Percentiles rank a stretch among this genome's conserved stretches.
Conservation (phyloP, 169 alveolate genomes). For the Cryptosporidium meleagridis region DNA sequence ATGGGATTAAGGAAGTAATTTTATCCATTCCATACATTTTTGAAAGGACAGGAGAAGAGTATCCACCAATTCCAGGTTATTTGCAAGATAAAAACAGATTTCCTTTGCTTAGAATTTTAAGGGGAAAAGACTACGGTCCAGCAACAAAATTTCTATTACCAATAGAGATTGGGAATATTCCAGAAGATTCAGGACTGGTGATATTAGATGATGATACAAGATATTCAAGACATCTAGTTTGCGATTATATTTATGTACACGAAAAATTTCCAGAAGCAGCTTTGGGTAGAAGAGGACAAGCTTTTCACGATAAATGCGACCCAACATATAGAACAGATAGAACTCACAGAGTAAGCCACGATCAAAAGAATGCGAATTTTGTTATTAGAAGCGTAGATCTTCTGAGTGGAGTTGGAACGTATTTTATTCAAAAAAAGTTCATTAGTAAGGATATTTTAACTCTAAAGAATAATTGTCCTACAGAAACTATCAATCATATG, state of each 20-base stretch:
- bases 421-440: slow-evolving; percentile 59
- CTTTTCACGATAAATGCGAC: slow-evolving; percentile 70
- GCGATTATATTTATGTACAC: slow-evolving; percentile 66
- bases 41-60: slow-evolving; percentile 72
- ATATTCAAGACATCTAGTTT: slow-evolving; percentile 68
- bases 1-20: slow-evolving; percentile 57
- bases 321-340: slow-evolving; percentile 75
- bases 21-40: slow-evolving; percentile 63
- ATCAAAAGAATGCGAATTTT: slow-evolving; percentile 64
- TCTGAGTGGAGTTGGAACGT: slow-evolving; percentile 75
- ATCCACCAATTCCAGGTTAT: slow-evolving; percentile 71
- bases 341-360: slow-evolving; percentile 59
- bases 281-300: slow-evolving; percentile 75
- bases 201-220: slow-evolving; percentile 74
- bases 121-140: slow-evolving; percentile 75
- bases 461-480: slow-evolving; percentile 62
- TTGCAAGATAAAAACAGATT: slow-evolving; percentile 33
- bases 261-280: slow-evolving; percentile 73
- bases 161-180: slow-evolving; percentile 37
- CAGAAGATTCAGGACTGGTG: slow-evolving; percentile 65
- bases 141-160: slow-evolving; percentile 71
- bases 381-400: slow-evolving; percentile 55
- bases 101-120: slow-evolving; percentile 37
- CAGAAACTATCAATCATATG: slow-evolving; percentile 50
- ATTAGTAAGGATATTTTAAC: slow-evolving; percentile 43